Base-by-base conservation (phyloP, 2,329 filamentous ascomycete species). In the Penicillium sp. region DNA sequence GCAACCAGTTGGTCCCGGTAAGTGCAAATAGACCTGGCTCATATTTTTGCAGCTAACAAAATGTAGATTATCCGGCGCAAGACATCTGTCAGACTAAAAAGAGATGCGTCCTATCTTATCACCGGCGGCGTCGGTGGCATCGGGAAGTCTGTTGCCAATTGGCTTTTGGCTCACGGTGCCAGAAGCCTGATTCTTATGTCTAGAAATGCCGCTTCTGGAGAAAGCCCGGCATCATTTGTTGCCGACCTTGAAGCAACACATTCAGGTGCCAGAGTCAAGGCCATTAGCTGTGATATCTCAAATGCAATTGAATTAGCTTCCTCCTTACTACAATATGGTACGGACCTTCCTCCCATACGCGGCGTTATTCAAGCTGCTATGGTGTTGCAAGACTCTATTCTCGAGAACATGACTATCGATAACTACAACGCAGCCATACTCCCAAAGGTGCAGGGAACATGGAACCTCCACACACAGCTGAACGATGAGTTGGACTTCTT, bases 91-190 rank as follows among this genome's bases (percentile, higher is more conserved):
- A n/a, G 34, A 19, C 47, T 58, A 16, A 35, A 35, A 4, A 1
- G n/a, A 0, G 52, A 57, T 34, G 49, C 42, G 9, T 42, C 60
- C 0, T 78, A 77, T 51, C 45, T 78, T 1, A 55, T 77, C 1
- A 61, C 66, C 2, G 75, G 75, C 11, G 74, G 75, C 6, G 58
- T 76, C 2, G 75, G 76, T 3, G 74, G 73, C 14, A 47, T 78
- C 0, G 75, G 74, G 3, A 62, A 63, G 23, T 42, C 59, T 0
- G 56, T 77, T 0, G 59, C 72, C 1, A 58, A 42, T 2, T 75
- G 67, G 66, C 63, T 77, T 57, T 68, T 68, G 8, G 56, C 61
- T 6, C 56, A 65, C 9, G 74, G 73, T 0, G 74, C 74, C 5
- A 48, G 60, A 0, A 49, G 72, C 41, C 38, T 77, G 1, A 62